Evolutionary conservation across 306 rosid genomes (phyloP).

Genomic region (Bauhinia variegata): DNA sequence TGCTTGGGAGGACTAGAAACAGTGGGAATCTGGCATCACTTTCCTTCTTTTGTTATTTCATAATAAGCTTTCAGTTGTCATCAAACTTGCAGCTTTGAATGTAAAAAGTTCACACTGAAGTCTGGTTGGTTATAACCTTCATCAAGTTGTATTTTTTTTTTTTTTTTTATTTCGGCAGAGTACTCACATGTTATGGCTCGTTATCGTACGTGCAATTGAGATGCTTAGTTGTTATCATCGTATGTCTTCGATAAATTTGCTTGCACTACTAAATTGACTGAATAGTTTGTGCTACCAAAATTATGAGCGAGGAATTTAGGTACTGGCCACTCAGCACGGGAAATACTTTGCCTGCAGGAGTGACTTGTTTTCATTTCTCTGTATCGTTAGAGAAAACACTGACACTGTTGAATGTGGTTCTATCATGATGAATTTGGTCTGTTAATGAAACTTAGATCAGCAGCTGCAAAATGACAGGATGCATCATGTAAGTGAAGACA

Average conservation of each 20-base stretch:
- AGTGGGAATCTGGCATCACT: slow-evolving; percentile 15
- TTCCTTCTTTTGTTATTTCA: slow-evolving; percentile 14
- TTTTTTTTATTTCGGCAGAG: too few species aligned
- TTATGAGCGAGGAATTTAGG: not conserved
- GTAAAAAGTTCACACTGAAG: slow-evolving; percentile 19
- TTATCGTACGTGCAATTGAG: too few species aligned
- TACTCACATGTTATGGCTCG: too few species aligned
- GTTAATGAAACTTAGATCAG: too few species aligned
- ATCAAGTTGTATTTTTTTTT: too few species aligned
- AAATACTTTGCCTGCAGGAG: not conserved
- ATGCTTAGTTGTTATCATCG: not conserved
- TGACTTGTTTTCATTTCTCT: not conserved
- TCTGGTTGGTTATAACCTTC: too few species aligned
- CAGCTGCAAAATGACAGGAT: too few species aligned
- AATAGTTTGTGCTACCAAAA: too few species aligned
- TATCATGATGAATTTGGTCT: too few species aligned
- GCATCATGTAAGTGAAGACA: too few species aligned
- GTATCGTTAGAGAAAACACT: too few species aligned
- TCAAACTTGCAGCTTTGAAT: slow-evolving; percentile 30
- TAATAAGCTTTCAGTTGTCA: slow-evolving; percentile 31
- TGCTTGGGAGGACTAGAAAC: slow-evolving; percentile 34
- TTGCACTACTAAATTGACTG: not conserved
- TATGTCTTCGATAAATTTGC: not conserved
- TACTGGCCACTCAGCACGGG: not conserved
- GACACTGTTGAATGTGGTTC: too few species aligned